Conservation (phyloP, 2,329 filamentous ascomycete species). For the Ascosphaera pollenicola region DNA sequence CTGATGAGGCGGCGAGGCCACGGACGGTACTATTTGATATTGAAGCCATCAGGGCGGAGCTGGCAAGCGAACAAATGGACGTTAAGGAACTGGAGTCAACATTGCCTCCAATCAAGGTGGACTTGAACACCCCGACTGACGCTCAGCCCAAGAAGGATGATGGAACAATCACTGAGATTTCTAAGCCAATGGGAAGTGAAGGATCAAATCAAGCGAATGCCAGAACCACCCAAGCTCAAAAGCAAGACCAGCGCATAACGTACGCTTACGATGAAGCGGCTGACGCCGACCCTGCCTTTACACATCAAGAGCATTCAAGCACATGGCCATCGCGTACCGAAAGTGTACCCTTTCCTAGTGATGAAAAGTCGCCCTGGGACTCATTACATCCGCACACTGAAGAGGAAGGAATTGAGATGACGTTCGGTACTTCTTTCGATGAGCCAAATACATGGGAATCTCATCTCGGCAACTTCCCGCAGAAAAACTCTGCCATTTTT, state of each 20-base stretch:
- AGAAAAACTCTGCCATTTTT: not conserved
- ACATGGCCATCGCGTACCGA: not conserved
- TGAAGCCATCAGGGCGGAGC: slow-evolving; percentile 72
- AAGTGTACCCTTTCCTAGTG: not conserved
- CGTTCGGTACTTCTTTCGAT: slow-evolving; percentile 44
- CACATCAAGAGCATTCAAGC: not conserved
- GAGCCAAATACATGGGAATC: not conserved
- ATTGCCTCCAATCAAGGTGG: slow-evolving; percentile 71
- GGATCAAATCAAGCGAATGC: not conserved
- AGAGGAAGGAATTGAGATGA: slow-evolving; percentile 36
- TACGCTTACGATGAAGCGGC: not conserved
- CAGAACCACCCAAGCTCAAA: not conserved
- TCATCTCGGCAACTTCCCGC: slow-evolving; percentile 3
- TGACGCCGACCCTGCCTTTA: not conserved
- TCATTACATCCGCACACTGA: slow-evolving; percentile 4
- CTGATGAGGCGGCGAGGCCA: slow-evolving; percentile 12
- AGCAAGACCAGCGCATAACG: not conserved
- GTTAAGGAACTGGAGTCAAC: slow-evolving; percentile 73
- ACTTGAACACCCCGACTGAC: slow-evolving; percentile 20
- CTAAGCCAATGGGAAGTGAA: not conserved
- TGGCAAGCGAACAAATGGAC: slow-evolving; percentile 48
- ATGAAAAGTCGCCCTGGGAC: slow-evolving; percentile 2
- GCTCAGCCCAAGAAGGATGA: slow-evolving; percentile 4
- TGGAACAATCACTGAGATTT: not conserved
- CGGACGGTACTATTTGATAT: slow-evolving; percentile 67